Evolutionary conservation across 129 eudicot species (phyloP), one percentile per base, ranked within the genome.

Genomic region (Pittosporum tobira): DNA sequence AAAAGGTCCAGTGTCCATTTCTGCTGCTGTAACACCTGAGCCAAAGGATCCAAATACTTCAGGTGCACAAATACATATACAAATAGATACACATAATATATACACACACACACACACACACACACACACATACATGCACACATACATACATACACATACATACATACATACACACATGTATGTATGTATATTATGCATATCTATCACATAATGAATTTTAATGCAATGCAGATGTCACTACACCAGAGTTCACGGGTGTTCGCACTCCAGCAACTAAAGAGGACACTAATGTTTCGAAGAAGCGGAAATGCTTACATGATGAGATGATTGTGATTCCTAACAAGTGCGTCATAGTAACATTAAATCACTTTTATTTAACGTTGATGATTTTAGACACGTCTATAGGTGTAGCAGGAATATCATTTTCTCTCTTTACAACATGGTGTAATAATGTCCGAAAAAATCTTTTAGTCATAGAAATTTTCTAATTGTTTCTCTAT

Each of bases 231-330:
- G 88, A 76, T 58, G 69, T 40, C 31, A 37, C 40, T 50, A 58
- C 66, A 8, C 71, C 72, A 4, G 84, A 83, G 38, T 38, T 54
- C 40, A 63, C 77, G 53, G 77, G 62, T 70, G 71, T 83, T 22
- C 88, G 46, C 21, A 89, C 97, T 26, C 95, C 97, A 15, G 88
- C 88, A 64, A 44, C 77, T 38, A 75, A 48, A 65, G 88, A 86
- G 65, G 62, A 69, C 29, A 51, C 63, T 59, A 68, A 71, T 63
- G 48, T 71, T 40, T 36, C 54, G 9, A 57, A 57, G 68, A 90
- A 90, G 75, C 75, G 84, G 28, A 80, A 72, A 51, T 59, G 61
- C 51, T 38, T 66, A 62, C 23, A 61, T 47, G 94, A 85, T 59
- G 69, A 61, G 3, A 16, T 19, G 24, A 42, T 49, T 21, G 70